Evolutionary conservation across 108 stramenopile species (phyloP), one percentile per base, ranked within the genome.

Genomic region (Cylindrotheca fusiformis): DNA sequence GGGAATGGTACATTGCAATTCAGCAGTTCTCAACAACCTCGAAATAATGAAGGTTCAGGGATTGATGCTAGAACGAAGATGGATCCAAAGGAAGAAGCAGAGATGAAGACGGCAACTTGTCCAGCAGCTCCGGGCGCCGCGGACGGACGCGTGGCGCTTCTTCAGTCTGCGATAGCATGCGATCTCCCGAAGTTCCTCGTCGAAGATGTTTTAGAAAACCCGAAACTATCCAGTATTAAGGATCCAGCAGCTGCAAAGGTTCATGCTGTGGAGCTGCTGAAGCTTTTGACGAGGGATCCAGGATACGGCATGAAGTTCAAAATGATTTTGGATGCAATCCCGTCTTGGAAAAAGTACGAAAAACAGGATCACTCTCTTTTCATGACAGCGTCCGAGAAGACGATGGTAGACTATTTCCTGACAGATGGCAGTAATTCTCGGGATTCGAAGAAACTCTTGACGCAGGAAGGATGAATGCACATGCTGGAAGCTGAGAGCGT

Each of bases 361-460:
- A 55, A 65, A 18, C 87, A 88, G 58, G 79, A 84, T 50, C 87
- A 88, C 58, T 81, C 80, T 12, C 58, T 88, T 18, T 85, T 85
- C 60, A 83, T 88, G n/a, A 79, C 87, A 26, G 79, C 79, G 17
- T 48, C 66, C 20, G 80, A 84, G 41, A 79, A 80, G 54, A 68
- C 55, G 50, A 41, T 41, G 36, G 68, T 76, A 17, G 87, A 88
- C 68, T 88, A 88, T 64, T 88, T 88, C 55, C 72, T 88, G 74
- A 84, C 87, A 0, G 83, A 84, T 52, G 83, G 84, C 17, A 50
- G 66, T 45, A 59, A 73, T 17, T 60, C 52, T 23, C n/a, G n/a
- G n/a, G 72, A 76, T 33, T 20, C 72, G 2, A 81, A 64, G 22
- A 84, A 77, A 51, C 44, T 84, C 20, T 52, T 84, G 60, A 80